A percentile compares a stretch with the other conserved stretches of the same genome.
phyloP scores from a whole-genome alignment of 768 basidiomycete species.

The Galerina marginata region DNA sequence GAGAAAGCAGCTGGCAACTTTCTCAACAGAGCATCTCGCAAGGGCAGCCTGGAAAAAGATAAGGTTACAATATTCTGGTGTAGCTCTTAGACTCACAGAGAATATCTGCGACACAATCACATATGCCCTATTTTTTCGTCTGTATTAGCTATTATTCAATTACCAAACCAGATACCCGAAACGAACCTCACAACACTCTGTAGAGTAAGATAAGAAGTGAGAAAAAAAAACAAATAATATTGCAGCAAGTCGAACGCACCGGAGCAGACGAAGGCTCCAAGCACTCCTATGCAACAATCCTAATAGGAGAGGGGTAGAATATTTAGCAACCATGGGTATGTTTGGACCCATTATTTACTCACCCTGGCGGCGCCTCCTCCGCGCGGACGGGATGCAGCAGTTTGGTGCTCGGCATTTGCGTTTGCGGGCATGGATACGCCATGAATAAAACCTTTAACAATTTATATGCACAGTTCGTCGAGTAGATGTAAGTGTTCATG shows the following conservation, averaged over 20 bases:
- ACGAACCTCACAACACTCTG: conserved; percentile 21
- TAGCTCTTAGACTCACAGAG: conserved; percentile 13
- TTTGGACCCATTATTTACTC: background rate
- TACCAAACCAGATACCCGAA: background rate
- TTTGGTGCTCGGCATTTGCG: conserved; percentile 14
- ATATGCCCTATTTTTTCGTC: conserved; percentile 13
- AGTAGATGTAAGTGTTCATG: background rate
- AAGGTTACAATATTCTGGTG: background rate
- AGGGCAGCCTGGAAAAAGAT: conserved; percentile 14
- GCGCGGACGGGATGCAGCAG: conserved; percentile 14
- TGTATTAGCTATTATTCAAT: background rate
- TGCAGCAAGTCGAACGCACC: background rate
- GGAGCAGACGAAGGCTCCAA: conserved; percentile 17
- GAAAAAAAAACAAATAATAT: background rate
- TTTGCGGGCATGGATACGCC: conserved; percentile 24
- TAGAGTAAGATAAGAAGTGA: background rate
- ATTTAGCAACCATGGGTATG: background rate
- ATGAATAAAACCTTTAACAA: conserved; percentile 13
- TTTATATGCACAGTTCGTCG: background rate
- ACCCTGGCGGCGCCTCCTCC: conserved; percentile 20
- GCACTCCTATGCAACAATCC: conserved; percentile 22
- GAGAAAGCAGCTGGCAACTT: no score
- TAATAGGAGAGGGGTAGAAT: background rate
- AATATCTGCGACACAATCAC: conserved; percentile 20
- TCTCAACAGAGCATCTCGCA: conserved; percentile 16